phyloP scores from a whole-genome alignment of 139 green algal genomes.

The Raphidocelis subcapitata region DNA sequence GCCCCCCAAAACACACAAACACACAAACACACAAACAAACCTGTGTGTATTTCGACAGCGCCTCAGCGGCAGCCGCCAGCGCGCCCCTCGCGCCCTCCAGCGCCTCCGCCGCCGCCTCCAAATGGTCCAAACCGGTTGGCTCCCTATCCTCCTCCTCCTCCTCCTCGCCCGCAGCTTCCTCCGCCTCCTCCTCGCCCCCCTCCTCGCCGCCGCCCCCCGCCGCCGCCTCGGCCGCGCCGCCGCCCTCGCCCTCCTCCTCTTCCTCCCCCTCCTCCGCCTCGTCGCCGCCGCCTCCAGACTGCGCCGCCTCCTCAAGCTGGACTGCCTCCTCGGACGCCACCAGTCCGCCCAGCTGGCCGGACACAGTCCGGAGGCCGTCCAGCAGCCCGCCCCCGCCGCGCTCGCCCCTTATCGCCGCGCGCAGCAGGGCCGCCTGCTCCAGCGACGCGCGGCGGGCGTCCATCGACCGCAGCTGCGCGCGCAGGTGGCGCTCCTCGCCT shows the following conservation, averaged over 20 bases:
- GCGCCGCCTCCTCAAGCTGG: conserved; percentile 12
- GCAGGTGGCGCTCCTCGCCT: conserved; percentile 54
- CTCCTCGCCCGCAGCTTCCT: conserved; percentile 19
- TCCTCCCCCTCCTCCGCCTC: conserved; percentile 9
- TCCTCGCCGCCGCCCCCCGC: neutral
- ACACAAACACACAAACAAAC: conserved; percentile 3
- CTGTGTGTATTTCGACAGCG: neutral
- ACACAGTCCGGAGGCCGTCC: conserved; percentile 39
- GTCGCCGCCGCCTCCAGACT: too few relatives aligned
- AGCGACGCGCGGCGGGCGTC: conserved; percentile 38
- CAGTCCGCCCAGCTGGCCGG: conserved; percentile 2
- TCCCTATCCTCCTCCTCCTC: conserved; percentile 23
- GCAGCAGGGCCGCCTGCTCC: conserved; percentile 42
- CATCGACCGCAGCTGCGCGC: conserved; percentile 38
- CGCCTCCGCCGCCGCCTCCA: conserved; percentile 27
- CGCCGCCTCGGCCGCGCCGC: neutral
- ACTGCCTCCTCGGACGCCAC: conserved; percentile 10
- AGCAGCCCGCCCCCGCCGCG: conserved; percentile 15
- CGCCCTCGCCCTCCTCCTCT: neutral
- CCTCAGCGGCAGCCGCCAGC: conserved; percentile 25
- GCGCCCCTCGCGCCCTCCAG: conserved; percentile 27
- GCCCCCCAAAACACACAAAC: neutral
- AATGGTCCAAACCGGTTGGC: conserved; percentile 19
- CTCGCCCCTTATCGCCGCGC: conserved; percentile 5
- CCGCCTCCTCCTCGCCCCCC: neutral